Percentiles rank a stretch among this genome's conserved stretches.
Evolutionary conservation across 208 protist genomes (phyloP).

Genomic region (Endotrypanum monterogeii): DNA sequence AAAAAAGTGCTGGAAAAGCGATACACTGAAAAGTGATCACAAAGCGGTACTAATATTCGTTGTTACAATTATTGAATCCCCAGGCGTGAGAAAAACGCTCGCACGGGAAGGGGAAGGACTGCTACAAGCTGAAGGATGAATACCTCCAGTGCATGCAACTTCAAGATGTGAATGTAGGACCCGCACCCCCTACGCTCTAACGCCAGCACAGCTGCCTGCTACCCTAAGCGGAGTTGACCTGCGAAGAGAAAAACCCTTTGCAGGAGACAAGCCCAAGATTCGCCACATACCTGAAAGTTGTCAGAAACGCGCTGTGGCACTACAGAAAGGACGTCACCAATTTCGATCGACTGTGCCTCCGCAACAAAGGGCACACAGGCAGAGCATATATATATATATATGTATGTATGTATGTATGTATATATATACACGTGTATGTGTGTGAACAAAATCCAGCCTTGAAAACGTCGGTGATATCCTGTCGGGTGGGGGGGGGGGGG

Average conservation of each 20-base stretch:
- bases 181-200: neutral
- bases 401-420: too few species aligned
- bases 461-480: conserved; percentile 14
- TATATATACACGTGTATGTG: too few species aligned
- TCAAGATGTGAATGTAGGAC: neutral
- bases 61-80: neutral
- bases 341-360: conserved; percentile 24
- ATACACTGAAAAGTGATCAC: too few species aligned
- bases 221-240: conserved; percentile 32
- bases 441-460: conserved; percentile 15
- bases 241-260: conserved; percentile 11
- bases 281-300: conserved; percentile 25
- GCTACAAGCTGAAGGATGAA: too few species aligned
- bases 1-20: neutral
- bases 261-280: too few species aligned
- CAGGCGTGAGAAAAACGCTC: neutral
- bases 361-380: conserved; percentile 24
- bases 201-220: neutral
- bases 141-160: too few species aligned
- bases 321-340: conserved; percentile 35
- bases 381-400: too few species aligned
- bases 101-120: too few species aligned
- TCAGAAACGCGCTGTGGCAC: conserved; percentile 23
- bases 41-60: neutral
- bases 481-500: conserved; percentile 33